phyloP scores from a whole-genome alignment of 1,139 yeast genomes.

The Candida sp. region DNA sequence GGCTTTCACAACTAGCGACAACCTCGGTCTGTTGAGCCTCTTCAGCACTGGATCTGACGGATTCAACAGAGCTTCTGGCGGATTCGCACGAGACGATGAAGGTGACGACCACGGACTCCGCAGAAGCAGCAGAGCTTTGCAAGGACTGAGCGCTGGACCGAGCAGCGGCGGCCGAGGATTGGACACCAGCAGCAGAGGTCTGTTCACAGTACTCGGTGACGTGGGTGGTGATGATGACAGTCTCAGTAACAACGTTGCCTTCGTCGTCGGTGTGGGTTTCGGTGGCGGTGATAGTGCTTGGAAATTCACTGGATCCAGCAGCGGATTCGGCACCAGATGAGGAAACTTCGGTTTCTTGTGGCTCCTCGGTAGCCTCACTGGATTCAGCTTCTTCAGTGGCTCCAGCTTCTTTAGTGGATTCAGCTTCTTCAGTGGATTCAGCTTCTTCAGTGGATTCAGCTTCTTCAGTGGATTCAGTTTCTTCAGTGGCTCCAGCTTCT shows the following conservation, averaged over 20 bases:
- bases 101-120: constrained; percentile 9
- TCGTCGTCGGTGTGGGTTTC: constrained; percentile 6
- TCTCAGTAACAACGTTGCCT: constrained; percentile 6
- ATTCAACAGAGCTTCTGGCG: constrained; percentile 9
- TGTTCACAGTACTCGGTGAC: constrained; percentile 10
- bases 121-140: constrained; percentile 10
- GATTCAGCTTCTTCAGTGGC: not conserved
- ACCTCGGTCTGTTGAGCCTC: no score
- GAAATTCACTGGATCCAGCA: not conserved
- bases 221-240: constrained; percentile 6
- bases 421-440: no score
- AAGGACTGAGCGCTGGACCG: constrained; percentile 9
- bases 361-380: constrained; percentile 22
- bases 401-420: constrained; percentile 13
- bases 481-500: not conserved
- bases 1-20: constrained; percentile 9
- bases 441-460: no score
- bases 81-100: constrained; percentile 15
- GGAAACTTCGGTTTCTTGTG: no score
- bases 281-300: constrained; percentile 2
- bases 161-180: constrained; percentile 7
- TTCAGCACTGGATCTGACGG: no score
- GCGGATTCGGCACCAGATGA: no score
- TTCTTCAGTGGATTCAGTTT: not conserved
- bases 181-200: constrained; percentile 8